Evolutionary conservation across 148 eudicot genomes (phyloP), one percentile per base, ranked within the genome.

Genomic region (Rhododendron molle): DNA sequence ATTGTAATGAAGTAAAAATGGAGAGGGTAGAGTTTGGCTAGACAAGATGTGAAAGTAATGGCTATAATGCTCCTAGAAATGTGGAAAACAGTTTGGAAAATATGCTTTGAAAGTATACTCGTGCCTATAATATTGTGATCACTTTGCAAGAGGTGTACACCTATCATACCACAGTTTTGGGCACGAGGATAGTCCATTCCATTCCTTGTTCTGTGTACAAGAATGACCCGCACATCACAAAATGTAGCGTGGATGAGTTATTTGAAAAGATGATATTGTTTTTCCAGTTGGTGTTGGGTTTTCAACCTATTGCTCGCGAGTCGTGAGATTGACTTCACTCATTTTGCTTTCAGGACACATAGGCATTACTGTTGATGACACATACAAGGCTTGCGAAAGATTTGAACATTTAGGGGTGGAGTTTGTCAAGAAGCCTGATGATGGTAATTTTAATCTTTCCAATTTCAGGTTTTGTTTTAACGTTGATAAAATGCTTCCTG

Each of bases 311-410:
- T 34, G 60, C 60, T 83, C 44, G 46, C 10, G 56, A 58, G 38
- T 83, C 28, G 74, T 26, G 56, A 76, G 40, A 52, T 60, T 86
- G 7, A 78, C 58, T 74, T 81, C 43, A 60, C 58, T 73, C 40
- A 65, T 81, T 69, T 36, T 88, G 46, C 85, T 85, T 87, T 40
- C 95, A 96, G 97, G 99, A 81, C 99, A 95, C 88, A 95, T 96
- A 40, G 99, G 99, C 65, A 87, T 96, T 50, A 95, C 99, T 85
- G 98, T 96, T 85, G 98, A 95, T 90, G 99, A 95, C 90, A 91
- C 93, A 76, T 87, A 91, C 88, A 94, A 93, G 93, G 98, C 99
- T 32, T 96, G 99, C 81, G 88, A 93, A 85, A 93, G 99, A 90
- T 95, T 96, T 88, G 94, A 93, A 88, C 73, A 92, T 78, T 86